Percentiles rank a stretch among this genome's conserved stretches.
Evolutionary conservation across 2,329 filamentous ascomycete species (phyloP).

Genomic region (Pseudocercospora eumusae): DNA sequence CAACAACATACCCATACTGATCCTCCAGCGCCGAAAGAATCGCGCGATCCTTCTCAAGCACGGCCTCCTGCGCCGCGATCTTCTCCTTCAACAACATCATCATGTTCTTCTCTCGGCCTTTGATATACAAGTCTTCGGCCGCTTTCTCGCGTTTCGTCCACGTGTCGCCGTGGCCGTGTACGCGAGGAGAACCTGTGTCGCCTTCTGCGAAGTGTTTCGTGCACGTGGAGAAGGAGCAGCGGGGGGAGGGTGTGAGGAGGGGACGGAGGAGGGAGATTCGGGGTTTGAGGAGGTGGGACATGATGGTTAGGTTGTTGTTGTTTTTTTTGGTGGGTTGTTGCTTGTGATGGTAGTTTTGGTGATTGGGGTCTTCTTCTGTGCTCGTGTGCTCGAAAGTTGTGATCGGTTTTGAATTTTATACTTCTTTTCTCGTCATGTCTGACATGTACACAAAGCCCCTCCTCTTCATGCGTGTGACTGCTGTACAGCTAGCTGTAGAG

Average conservation of each 20-base stretch:
- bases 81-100: conserved; percentile 64
- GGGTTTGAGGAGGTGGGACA: not conserved
- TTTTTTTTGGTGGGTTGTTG: no score
- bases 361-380: not conserved
- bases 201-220: conserved; percentile 32
- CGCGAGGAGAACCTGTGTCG: conserved; percentile 41
- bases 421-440: not conserved
- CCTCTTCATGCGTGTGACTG: not conserved
- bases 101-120: conserved; percentile 81
- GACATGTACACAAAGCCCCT: not conserved
- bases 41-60: conserved; percentile 20
- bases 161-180: conserved; percentile 59
- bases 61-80: conserved; percentile 68
- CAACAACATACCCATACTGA: conserved; percentile 9
- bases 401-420: no score
- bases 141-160: conserved; percentile 87
- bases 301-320: not conserved
- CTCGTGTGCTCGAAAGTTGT: not conserved
- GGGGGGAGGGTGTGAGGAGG: not conserved
- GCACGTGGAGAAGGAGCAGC: not conserved
- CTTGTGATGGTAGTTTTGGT: not conserved
- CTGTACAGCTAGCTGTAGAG: not conserved
- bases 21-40: conserved; percentile 21
- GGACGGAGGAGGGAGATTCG: not conserved
- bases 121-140: conserved; percentile 77